phyloP scores from a whole-genome alignment of 257 asterid species.

The Petunia axillaris region DNA sequence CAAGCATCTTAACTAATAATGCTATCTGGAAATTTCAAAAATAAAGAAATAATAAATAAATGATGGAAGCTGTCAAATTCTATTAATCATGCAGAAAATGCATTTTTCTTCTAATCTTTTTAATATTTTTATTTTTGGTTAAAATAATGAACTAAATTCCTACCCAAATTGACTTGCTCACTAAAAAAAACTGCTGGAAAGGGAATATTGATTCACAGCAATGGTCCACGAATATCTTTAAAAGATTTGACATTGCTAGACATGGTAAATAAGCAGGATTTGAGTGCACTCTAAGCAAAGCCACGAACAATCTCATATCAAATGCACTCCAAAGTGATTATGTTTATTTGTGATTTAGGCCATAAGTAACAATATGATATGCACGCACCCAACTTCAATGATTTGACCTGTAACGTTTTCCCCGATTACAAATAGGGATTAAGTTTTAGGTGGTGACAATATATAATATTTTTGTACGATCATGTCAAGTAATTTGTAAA shows the following conservation, averaged over 20 bases:
- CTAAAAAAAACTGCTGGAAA: not conserved
- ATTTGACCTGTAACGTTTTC: not conserved
- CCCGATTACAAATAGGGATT: not conserved
- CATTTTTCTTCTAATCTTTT: not conserved
- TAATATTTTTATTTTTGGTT: not conserved
- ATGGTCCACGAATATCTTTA: not conserved
- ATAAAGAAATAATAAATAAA: too few species aligned
- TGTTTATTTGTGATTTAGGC: not conserved
- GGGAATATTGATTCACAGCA: not conserved
- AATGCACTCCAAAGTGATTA: not conserved
- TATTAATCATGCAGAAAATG: not conserved
- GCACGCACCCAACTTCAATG: not conserved
- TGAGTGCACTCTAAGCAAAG: conserved; percentile 19
- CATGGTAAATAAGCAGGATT: not conserved
- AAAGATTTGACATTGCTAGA: not conserved
- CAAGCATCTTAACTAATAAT: conserved; percentile 1
- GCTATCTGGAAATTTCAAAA: not conserved
- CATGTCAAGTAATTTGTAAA: too few species aligned
- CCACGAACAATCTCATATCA: not conserved
- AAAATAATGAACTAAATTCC: not conserved
- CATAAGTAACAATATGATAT: not conserved
- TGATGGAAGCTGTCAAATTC: not conserved
- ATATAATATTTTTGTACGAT: too few species aligned
- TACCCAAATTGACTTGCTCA: not conserved
- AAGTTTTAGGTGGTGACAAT: too few species aligned